Evolutionary conservation across 1,284 basidiomycete genomes (phyloP).

Genomic region (Hemileia vastatrix): DNA sequence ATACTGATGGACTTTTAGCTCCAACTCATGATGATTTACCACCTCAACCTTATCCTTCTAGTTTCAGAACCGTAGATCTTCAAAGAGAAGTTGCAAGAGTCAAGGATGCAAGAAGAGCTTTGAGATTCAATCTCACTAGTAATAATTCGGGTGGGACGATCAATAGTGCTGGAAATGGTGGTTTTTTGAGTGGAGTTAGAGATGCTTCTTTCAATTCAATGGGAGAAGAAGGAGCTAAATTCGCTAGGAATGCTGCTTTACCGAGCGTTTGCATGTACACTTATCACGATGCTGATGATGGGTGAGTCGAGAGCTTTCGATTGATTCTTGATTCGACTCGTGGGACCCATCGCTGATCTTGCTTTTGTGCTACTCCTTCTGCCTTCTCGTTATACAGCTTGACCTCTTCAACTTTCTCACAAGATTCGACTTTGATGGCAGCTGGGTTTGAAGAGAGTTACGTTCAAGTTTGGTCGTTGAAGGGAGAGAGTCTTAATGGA

Average conservation of each 20-base stretch:
- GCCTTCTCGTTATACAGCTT: conserved; percentile 50
- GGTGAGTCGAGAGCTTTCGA: too few species aligned
- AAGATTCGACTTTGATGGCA: conserved; percentile 81
- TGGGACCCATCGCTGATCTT: background rate
- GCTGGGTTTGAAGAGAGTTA: conserved; percentile 93
- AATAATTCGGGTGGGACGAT: background rate
- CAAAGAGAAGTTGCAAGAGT: conserved; percentile 82
- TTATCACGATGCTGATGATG: conserved; percentile 76
- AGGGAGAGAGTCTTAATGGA: conserved; percentile 74
- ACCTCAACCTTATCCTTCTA: conserved; percentile 64
- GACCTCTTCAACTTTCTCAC: conserved; percentile 78
- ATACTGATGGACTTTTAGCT: conserved; percentile 33
- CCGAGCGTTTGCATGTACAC: conserved; percentile 90
- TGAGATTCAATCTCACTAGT: conserved; percentile 73
- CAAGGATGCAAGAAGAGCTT: conserved; percentile 77
- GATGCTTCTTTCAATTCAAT: conserved; percentile 29
- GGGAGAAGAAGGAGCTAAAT: conserved; percentile 33
- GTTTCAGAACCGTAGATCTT: conserved; percentile 77
- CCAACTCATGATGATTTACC: conserved; percentile 65
- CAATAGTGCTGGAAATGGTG: conserved; percentile 57
- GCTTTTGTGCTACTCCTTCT: too few species aligned
- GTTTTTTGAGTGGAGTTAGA: too few species aligned
- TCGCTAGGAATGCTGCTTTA: conserved; percentile 34
- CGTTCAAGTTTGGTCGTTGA: conserved; percentile 86
- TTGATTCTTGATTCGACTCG: background rate